Percentiles rank a stretch among this genome's conserved stretches.
These are phyloP conservation scores for Gynostemma pentaphyllum DNA, from an alignment of 306 rosid species.

Conservation along the genomic window DNA sequence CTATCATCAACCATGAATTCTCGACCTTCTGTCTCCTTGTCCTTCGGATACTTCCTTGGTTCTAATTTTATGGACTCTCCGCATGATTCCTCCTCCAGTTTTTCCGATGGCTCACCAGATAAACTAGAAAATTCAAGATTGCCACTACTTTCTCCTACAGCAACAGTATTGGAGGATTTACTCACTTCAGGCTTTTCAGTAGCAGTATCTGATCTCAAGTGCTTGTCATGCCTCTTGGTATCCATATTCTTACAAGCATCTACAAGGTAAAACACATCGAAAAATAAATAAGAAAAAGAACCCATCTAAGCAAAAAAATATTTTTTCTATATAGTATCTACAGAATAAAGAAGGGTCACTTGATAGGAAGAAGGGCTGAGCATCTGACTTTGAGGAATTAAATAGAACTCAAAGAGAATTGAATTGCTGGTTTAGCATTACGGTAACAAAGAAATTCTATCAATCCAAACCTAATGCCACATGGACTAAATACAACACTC, in stretches of 20 bases:
- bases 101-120: constrained; percentile 16
- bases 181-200: constrained; percentile 25
- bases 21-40: constrained; percentile 27
- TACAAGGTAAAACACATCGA: constrained; percentile 23
- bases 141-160: constrained; percentile 18
- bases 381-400: background rate
- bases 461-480: too few species aligned
- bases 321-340: background rate
- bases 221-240: constrained; percentile 24
- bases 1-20: constrained; percentile 19
- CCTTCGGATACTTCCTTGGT: constrained; percentile 15
- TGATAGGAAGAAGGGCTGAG: background rate
- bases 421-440: too few species aligned
- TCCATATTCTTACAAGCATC: constrained; percentile 36
- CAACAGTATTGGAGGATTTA: constrained; percentile 6
- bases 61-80: constrained; percentile 24
- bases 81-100: constrained; percentile 20
- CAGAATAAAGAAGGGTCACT: background rate
- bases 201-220: constrained; percentile 23
- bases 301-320: background rate
- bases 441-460: too few species aligned
- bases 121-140: constrained; percentile 17
- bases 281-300: background rate
- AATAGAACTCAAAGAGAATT: background rate
- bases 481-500: too few species aligned